These are phyloP conservation scores for Penicillium angulare DNA, from an alignment of 495 filamentous ascomycete species.

Conservation along the genomic window DNA sequence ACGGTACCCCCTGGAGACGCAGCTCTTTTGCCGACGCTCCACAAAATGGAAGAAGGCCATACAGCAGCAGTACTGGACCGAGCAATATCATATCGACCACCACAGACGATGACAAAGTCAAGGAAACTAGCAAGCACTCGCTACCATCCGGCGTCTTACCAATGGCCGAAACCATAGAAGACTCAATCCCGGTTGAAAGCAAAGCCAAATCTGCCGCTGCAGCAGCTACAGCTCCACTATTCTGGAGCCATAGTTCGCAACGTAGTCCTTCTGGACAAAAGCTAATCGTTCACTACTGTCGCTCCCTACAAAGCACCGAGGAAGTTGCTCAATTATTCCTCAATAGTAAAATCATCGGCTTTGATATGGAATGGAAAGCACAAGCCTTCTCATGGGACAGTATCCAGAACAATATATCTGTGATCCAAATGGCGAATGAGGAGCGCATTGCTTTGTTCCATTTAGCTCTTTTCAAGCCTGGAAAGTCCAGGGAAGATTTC, in stretches of 20 bases:
- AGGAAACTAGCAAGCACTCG: no score
- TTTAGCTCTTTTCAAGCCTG: constrained; percentile 58
- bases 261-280: constrained; percentile 44
- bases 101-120: no score
- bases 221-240: constrained; percentile 31
- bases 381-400: constrained; percentile 43
- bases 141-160: no score
- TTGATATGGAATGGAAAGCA: constrained; percentile 82
- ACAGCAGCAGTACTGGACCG: no score
- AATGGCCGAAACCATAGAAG: no score
- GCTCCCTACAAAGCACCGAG: constrained; percentile 62
- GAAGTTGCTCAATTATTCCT: constrained; percentile 64
- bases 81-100: no score
- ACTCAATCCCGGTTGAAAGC: background rate
- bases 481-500: constrained; percentile 47
- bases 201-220: background rate
- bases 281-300: constrained; percentile 75
- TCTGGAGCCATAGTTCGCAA: constrained; percentile 70
- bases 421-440: constrained; percentile 79
- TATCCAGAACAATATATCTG: constrained; percentile 63
- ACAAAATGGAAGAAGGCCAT: no score
- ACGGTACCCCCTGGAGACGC: no score
- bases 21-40: no score
- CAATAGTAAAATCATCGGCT: constrained; percentile 67
- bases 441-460: constrained; percentile 83